A percentile compares a stretch with the other conserved stretches of the same genome.
Conservation (phyloP, 2,329 filamentous ascomycete species). For the Pseudopithomyces maydicus region DNA sequence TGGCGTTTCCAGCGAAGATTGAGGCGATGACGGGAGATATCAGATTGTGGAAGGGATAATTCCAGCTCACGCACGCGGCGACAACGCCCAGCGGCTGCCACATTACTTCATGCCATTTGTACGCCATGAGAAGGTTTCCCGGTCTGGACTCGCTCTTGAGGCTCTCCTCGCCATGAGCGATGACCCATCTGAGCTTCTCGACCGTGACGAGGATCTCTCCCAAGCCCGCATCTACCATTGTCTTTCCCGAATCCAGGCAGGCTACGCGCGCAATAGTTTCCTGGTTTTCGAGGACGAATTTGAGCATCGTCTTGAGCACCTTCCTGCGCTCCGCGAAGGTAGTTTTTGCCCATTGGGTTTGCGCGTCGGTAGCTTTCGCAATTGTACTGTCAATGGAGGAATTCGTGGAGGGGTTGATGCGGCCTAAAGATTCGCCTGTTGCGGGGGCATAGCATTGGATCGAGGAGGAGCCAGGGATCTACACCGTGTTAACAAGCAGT, state of each 20-base stretch:
- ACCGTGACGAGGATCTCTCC: slow-evolving; percentile 93
- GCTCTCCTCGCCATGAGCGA: slow-evolving; percentile 85
- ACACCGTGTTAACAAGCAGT: slow-evolving; percentile 10
- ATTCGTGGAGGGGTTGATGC: slow-evolving; percentile 75
- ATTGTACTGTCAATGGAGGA: slow-evolving; percentile 81
- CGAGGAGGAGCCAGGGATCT: slow-evolving; percentile 66
- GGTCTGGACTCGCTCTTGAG: slow-evolving; percentile 74
- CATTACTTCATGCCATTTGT: slow-evolving; percentile 87
- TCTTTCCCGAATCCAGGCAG: slow-evolving; percentile 94
- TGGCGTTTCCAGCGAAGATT: slow-evolving; percentile 87
- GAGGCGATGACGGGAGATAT: slow-evolving; percentile 88
- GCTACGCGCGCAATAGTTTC: slow-evolving; percentile 83
- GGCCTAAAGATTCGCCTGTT: slow-evolving; percentile 81
- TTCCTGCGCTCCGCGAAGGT: slow-evolving; percentile 76
- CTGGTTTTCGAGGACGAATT: slow-evolving; percentile 86
- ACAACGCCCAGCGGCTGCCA: slow-evolving; percentile 96
- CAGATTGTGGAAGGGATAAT: slow-evolving; percentile 82
- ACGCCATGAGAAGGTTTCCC: slow-evolving; percentile 91
- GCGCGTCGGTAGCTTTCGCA: slow-evolving; percentile 73
- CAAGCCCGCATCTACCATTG: slow-evolving; percentile 89
- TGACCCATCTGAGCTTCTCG: slow-evolving; percentile 94
- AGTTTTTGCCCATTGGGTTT: slow-evolving; percentile 77
- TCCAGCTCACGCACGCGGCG: slow-evolving; percentile 93
- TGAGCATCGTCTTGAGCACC: slow-evolving; percentile 80
- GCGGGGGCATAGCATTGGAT: slow-evolving; percentile 90